phyloP scores from a whole-genome alignment of 2,329 filamentous ascomycete genomes.

The Neocatenulostroma microsporum region DNA sequence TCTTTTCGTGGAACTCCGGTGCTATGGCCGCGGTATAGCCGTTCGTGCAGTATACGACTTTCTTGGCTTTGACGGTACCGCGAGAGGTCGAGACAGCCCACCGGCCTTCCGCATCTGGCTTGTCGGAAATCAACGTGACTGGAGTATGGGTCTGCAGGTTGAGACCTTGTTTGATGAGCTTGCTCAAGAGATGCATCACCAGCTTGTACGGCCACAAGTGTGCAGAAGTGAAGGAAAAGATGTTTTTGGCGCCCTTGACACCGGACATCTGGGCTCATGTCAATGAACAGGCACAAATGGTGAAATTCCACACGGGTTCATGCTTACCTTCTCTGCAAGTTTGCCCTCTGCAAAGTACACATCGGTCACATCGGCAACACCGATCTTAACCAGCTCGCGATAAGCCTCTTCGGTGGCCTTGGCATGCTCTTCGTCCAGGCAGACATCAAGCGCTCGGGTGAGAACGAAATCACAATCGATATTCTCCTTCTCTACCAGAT shows the following conservation, averaged over 20 bases:
- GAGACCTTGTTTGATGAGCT: slow-evolving; percentile 46
- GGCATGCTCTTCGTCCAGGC: slow-evolving; percentile 22
- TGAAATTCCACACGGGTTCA: slow-evolving; percentile 28
- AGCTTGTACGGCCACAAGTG: slow-evolving; percentile 74
- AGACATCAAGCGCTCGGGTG: slow-evolving; percentile 32
- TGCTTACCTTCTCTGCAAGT: slow-evolving; percentile 20
- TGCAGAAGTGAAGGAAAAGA: too few relatives aligned
- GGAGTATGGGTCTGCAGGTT: slow-evolving; percentile 68
- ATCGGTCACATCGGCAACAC: too few relatives aligned
- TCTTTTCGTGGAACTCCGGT: slow-evolving; percentile 26
- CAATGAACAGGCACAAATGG: slow-evolving; percentile 21
- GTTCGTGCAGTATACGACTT: too few relatives aligned
- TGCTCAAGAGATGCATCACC: slow-evolving; percentile 60
- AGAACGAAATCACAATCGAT: slow-evolving; percentile 39
- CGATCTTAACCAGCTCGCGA: too few relatives aligned
- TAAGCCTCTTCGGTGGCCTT: too few relatives aligned
- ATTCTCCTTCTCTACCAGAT: slow-evolving; percentile 25
- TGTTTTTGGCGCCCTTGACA: slow-evolving; percentile 32
- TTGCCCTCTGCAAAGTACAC: too few relatives aligned
- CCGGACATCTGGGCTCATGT: slow-evolving; percentile 28
- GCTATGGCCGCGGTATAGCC: slow-evolving; percentile 28
- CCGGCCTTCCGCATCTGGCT: too few relatives aligned
- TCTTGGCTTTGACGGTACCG: too few relatives aligned
- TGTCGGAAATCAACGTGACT: slow-evolving; percentile 36
- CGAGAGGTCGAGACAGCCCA: too few relatives aligned